phyloP scores from a whole-genome alignment of 208 protist genomes.

The Leishmania aethiopica region DNA sequence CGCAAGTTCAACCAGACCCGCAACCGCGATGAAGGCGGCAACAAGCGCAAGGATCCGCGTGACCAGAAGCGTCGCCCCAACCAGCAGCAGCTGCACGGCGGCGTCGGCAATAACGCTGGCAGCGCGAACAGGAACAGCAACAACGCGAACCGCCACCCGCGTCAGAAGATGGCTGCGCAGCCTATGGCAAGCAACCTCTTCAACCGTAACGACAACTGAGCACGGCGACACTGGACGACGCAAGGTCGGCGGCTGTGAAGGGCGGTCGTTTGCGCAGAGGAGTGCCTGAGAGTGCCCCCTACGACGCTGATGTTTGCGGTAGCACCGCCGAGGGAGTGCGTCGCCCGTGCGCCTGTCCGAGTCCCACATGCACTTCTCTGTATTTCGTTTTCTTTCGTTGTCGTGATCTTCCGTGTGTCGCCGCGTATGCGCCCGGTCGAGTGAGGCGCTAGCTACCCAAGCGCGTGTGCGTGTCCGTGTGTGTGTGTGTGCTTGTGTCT shows the following conservation, averaged over 20 bases:
- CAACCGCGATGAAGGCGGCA: constrained; percentile 33
- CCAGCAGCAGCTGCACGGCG: constrained; percentile 14
- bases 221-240: neutral
- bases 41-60: constrained; percentile 34
- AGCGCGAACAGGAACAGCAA: constrained; percentile 1
- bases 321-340: neutral
- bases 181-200: constrained; percentile 43
- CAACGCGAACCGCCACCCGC: constrained; percentile 14
- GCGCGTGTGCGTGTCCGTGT: neutral
- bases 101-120: neutral
- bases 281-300: neutral
- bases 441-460: neutral
- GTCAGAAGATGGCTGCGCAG: constrained; percentile 17
- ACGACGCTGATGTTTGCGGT: neutral
- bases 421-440: neutral
- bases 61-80: constrained; percentile 38
- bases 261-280: neutral
- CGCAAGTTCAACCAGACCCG: constrained; percentile 49
- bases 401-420: constrained; percentile 1
- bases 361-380: neutral
- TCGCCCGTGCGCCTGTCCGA: neutral
- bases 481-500: neutral
- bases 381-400: neutral
- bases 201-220: constrained; percentile 46
- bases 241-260: neutral